Percentiles rank a stretch among this genome's conserved stretches.
These are phyloP conservation scores for Irineochytrium annulatum DNA, from an alignment of 192 early-diverging fungal species.

Conservation along the genomic window DNA sequence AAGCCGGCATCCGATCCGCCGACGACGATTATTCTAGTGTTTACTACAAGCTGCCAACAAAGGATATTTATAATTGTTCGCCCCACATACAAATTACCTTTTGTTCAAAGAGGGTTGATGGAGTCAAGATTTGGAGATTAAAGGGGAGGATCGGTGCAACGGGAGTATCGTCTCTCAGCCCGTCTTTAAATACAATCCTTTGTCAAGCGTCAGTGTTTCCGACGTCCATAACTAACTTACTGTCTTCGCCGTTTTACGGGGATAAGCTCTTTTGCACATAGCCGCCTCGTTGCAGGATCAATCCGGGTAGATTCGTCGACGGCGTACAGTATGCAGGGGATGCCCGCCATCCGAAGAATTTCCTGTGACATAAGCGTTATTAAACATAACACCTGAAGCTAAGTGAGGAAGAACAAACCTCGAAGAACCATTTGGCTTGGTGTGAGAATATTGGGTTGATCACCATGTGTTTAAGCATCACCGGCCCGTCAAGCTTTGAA, in stretches of 20 bases:
- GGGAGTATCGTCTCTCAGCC: constrained; percentile 38
- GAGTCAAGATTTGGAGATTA: constrained; percentile 36
- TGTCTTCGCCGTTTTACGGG: constrained; percentile 38
- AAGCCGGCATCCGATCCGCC: constrained; percentile 51
- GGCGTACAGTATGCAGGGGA: constrained; percentile 36
- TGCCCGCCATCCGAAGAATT: constrained; percentile 36
- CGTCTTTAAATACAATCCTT: constrained; percentile 43
- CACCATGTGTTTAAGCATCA: constrained; percentile 30
- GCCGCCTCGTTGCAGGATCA: constrained; percentile 32
- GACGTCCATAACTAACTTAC: constrained; percentile 20
- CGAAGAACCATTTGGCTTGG: constrained; percentile 38
- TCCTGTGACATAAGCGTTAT: constrained; percentile 27
- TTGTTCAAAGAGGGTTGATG: constrained; percentile 43
- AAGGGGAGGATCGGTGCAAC: constrained; percentile 31
- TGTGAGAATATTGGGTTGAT: constrained; percentile 47
- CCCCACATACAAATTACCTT: constrained; percentile 23
- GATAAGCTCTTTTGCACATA: constrained; percentile 31
- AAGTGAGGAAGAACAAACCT: constrained; percentile 15
- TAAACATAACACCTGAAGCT: neutral
- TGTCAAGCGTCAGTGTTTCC: neutral
- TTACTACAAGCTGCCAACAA: constrained; percentile 28
- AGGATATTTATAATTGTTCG: neutral
- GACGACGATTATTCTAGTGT: constrained; percentile 49
- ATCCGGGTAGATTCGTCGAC: constrained; percentile 8
- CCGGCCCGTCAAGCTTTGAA: constrained; percentile 8